Base-by-base conservation (phyloP, 1,284 basidiomycete species). In the Cutaneotrichosporon dermatis region DNA sequence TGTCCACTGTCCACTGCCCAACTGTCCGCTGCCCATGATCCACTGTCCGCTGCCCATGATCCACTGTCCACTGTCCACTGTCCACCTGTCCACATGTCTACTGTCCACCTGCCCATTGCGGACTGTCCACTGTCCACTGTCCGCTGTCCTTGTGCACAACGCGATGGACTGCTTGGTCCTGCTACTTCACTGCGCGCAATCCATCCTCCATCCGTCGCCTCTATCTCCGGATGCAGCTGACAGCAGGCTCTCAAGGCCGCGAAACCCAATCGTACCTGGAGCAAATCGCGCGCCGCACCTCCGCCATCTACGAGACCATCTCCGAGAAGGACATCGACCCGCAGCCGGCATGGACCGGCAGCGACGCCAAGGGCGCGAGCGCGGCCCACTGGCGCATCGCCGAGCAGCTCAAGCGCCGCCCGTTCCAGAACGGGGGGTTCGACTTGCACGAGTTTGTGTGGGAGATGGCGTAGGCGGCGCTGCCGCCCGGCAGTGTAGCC, bases 341-440 rank as follows among this genome's bases (percentile, higher is more conserved):
- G 1, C 57, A 61, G 44, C 71, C 73, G 10, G 67, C 69, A 5
- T 72, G 69, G 70, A 70, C 69, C 5, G 63, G 60, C 15, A 51
- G 37, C 4, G 64, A 64, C 44, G 52, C 41, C 5, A 64, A 64
- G 55, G 46, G 54, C 13, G 59, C 54, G 1, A 50, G 43, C 6
- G 62, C 59, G 40, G 25, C 43, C 54, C 52, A 61, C 57, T 60
- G 56, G 58, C 59, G 59, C 11, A 61, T 64, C 50, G 57, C 55
- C 12, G 54, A 64, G 54, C 62, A 64, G 59, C 59, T 64, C 51
- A 64, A 64, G 55, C 55, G 59, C 10, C 54, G 59, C 8, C 59
- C 62, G 51, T 64, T 64, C 57, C 54, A 57, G 40, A 46, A 55
- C 25, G 62, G 62, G 45, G 57, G 57, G 33, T 64, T 64, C 46